phyloP scores from a whole-genome alignment of 2,329 filamentous ascomycete species.

The Clathrospora elynae region DNA sequence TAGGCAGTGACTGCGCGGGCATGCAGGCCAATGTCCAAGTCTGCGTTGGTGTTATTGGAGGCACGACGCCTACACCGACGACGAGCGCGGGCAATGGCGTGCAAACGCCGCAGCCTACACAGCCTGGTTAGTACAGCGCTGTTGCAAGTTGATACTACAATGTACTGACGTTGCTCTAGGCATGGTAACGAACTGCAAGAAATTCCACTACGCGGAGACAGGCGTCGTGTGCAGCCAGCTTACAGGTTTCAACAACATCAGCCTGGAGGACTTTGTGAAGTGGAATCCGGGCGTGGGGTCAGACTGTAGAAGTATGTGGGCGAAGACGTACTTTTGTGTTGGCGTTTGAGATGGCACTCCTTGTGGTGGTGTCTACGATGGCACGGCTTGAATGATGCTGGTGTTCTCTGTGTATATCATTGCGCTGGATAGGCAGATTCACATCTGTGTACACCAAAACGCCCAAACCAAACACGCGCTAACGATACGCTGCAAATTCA shows the following conservation, averaged over 20 bases:
- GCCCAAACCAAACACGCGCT: no score
- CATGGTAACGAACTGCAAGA: constrained; percentile 18
- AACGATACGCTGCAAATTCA: no score
- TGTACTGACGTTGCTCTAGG: no score
- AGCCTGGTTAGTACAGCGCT: no score
- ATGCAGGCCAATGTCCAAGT: constrained; percentile 12
- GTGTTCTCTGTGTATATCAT: no score
- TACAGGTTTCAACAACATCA: constrained; percentile 8
- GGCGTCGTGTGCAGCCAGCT: constrained; percentile 1
- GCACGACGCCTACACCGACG: constrained; percentile 3
- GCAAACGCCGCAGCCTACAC: constrained; percentile 10
- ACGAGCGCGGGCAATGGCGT: constrained; percentile 11
- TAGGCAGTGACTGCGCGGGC: constrained; percentile 8
- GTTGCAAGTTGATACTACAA: no score
- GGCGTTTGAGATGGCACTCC: no score
- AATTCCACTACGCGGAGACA: constrained; percentile 6
- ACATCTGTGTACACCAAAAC: no score
- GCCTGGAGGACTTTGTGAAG: constrained; percentile 4
- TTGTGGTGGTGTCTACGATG: no score
- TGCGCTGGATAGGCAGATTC: no score
- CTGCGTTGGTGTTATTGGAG: constrained; percentile 11
- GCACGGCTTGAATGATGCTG: no score
- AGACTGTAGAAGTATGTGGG: constrained; percentile 14
- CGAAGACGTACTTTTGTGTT: neutral
- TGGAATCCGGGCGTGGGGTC: constrained; percentile 19